Percentiles rank a stretch among this genome's conserved stretches.
Evolutionary conservation across 805 yeast genomes (phyloP).

Genomic region (Candida pseudoglaebosa): DNA sequence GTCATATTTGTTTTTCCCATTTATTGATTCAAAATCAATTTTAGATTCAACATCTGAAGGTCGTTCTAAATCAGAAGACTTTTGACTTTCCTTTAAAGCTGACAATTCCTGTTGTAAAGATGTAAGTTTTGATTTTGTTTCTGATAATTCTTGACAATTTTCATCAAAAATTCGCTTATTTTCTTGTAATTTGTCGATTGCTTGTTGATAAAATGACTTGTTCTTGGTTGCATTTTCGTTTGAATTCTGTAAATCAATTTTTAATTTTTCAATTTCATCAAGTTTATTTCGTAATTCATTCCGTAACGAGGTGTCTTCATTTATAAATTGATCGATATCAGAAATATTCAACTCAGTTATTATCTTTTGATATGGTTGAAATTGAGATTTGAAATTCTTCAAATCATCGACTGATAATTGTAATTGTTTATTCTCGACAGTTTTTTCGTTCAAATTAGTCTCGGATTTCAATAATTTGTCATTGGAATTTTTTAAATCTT

Average conservation of each 20-base stretch:
- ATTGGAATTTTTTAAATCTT: background rate
- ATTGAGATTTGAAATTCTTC: background rate
- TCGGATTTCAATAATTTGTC: background rate
- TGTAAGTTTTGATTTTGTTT: background rate
- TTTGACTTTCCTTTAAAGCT: too few species aligned
- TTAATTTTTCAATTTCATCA: background rate
- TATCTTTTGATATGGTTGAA: background rate
- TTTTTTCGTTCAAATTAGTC: background rate
- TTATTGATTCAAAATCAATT: background rate
- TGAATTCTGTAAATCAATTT: background rate
- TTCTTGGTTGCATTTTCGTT: background rate
- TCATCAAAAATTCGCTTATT: background rate
- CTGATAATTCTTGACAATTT: background rate
- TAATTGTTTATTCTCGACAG: too few species aligned
- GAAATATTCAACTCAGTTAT: conserved; percentile 4
- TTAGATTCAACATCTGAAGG: too few species aligned
- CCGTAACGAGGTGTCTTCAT: background rate
- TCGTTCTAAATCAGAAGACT: too few species aligned
- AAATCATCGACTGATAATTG: background rate
- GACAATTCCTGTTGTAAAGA: too few species aligned
- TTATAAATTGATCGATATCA: background rate
- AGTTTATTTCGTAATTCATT: background rate
- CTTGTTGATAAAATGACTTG: background rate
- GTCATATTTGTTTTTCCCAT: background rate
- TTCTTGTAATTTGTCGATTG: background rate